Base-by-base conservation (phyloP, 148 eudicot genomes). In the Heliosperma pusillum region DNA sequence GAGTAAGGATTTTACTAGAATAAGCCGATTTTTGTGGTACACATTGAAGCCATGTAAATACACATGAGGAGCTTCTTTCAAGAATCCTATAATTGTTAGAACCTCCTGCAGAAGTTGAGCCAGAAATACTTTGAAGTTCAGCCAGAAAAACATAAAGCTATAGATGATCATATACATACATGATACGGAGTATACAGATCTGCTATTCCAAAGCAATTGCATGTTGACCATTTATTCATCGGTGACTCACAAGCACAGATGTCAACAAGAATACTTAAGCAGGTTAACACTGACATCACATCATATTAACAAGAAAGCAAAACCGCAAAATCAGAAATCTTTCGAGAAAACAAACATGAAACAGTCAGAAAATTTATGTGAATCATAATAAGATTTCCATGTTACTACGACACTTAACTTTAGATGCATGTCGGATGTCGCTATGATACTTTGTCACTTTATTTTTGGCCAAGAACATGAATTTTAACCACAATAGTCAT, bases 21-120 rank as follows among this genome's bases (percentile, higher is more conserved):
- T 88, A 56, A 92, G 83, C 75, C 94, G 90, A 61, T 92, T 92
- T 85, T 88, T 88, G 81, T 92, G 89, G 79, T 92, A 92, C 73
- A 92, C 87, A 85, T 88, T 88, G 82, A 92, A 92, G 57, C 97
- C 97, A 82, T 89, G 94, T 53, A 92, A 72, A 75, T 83, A 83
- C 29, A 89, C 91, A 40, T 78, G 80, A 70, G 94, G 97, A 73
- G 97, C 92, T 76, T 92, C 97, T 85, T 92, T 92, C 69, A 88
- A 66, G 75, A 92, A 92, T 72, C 97, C 97, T 72, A 92, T 87
- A 30, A 92, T 86, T 30, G 94, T 88, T 76, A 86, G 11, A n/a
- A 90, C 87, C 50, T 77, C 97, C 97, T 92, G 86, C 83, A 84
- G 66, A 57, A 36, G 42, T 20, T 62, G 55, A 4, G 20, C 12